These are phyloP conservation scores for Ceratonia siliqua DNA, from an alignment of 306 rosid genomes.

Conservation along the genomic window DNA sequence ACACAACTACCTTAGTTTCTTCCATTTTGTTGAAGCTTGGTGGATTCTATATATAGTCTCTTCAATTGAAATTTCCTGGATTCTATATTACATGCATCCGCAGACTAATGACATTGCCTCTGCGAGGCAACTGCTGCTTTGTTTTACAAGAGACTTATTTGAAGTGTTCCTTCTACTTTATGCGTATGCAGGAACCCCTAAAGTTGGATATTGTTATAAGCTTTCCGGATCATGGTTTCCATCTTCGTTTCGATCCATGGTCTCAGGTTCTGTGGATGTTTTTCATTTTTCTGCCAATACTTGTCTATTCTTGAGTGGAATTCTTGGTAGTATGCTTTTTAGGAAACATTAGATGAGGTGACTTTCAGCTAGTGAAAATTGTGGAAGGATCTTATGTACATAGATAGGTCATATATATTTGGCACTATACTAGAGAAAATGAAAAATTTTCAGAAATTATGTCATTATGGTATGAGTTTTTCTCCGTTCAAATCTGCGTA, in stretches of 20 bases:
- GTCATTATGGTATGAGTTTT: no score
- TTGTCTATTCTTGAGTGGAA: neutral
- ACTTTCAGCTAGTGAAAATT: neutral
- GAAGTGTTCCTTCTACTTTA: conserved; percentile 5
- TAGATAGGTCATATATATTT: no score
- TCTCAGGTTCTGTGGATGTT: conserved; percentile 63
- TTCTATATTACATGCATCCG: no score
- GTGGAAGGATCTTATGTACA: no score
- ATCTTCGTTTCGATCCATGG: conserved; percentile 94
- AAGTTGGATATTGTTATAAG: conserved; percentile 83
- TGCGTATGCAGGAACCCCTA: conserved; percentile 70
- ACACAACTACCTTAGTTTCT: neutral
- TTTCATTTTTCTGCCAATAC: neutral
- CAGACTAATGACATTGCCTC: neutral
- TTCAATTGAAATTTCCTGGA: no score
- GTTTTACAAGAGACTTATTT: neutral
- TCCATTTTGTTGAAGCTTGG: conserved; percentile 7
- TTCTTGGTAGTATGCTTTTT: neutral
- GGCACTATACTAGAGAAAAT: no score
- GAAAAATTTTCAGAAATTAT: no score
- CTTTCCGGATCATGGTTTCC: conserved; percentile 96
- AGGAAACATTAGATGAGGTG: neutral
- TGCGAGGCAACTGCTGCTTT: neutral
- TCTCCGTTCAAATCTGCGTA: no score
- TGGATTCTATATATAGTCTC: neutral